Base-by-base conservation (phyloP, 2,329 filamentous ascomycete genomes). In the Penicillium sp. region DNA sequence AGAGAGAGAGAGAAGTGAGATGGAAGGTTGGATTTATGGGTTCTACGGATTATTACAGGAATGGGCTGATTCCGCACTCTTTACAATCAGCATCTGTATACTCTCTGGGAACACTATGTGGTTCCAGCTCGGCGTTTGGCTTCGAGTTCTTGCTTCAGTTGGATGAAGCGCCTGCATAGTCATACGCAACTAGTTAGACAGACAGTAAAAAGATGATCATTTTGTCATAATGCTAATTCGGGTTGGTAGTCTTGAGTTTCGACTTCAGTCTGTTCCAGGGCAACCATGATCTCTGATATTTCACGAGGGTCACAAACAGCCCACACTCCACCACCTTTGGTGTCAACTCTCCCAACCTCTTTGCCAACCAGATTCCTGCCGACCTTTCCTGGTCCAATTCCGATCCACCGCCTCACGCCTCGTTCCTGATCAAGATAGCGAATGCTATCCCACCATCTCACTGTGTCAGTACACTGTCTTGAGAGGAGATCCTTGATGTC, bases 371-470 rank as follows among this genome's bases (percentile, higher is more conserved):
- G 80, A 72, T 97, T 97, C 56, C 92, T 83, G 0, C 93, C 93
- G 2, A 97, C 93, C 72, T 96, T 96, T 5, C 93, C 93, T 0
- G 93, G 93, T 0, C 93, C 93, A 60, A 97, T 91, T 43, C 93
- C 93, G 49, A 97, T 84, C 89, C 93, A 97, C 55, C 92, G 81
- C 66, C 87, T 82, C 19, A 96, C 90, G 61, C 87, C 87, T 68
- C 88, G 84, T 67, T 94, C 86, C 71, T 94, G 87, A 72, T 97
- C 91, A 49, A 97, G 78, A 69, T 95, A 96, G 64, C 86, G 87
- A 67, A 97, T 92, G 67, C 90, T 94, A 65, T 95, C 91, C 87
- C 92, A 96, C 93, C 93, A 97, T 58, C 85, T 82, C 41, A 97
- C 91, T 31, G 92, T 97, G 77, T 96, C 91, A n/a, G 94, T 86